phyloP scores from a whole-genome alignment of 495 filamentous ascomycete species.

The Jackrogersella minutella region DNA sequence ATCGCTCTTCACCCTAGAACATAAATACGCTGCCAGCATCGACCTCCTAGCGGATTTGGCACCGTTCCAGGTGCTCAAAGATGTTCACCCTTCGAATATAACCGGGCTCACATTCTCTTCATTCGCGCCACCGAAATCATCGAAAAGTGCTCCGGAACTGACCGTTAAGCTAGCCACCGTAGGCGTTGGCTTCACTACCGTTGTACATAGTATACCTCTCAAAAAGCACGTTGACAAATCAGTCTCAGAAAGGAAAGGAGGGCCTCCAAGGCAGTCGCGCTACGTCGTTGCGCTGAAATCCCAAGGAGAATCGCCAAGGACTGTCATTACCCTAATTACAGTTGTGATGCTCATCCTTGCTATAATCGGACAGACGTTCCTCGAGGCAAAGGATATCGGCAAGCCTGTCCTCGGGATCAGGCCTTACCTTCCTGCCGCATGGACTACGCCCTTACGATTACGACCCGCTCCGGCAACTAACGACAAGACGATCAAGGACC shows the following conservation, averaged over 20 bases:
- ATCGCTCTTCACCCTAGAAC: conserved; percentile 75
- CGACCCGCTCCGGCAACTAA: conserved; percentile 18
- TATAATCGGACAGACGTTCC: conserved; percentile 69
- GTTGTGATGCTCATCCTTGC: conserved; percentile 64
- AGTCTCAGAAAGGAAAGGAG: conserved; percentile 52
- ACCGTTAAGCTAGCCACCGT: conserved; percentile 77
- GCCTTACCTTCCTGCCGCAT: conserved; percentile 40
- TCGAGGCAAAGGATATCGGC: conserved; percentile 70
- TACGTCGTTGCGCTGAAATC: conserved; percentile 74
- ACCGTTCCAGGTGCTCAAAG: conserved; percentile 68
- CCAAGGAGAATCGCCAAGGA: conserved; percentile 54
- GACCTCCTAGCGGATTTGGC: conserved; percentile 65
- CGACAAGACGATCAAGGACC: conserved; percentile 41
- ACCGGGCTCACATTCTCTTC: conserved; percentile 83
- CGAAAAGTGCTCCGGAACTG: conserved; percentile 63
- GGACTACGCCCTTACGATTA: conserved; percentile 39
- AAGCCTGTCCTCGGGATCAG: conserved; percentile 62
- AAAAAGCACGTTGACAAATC: conserved; percentile 55
- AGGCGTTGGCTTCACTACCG: conserved; percentile 82
- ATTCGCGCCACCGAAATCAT: conserved; percentile 64
- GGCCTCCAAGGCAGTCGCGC: conserved; percentile 57
- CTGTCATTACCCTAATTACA: conserved; percentile 58
- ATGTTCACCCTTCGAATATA: conserved; percentile 85
- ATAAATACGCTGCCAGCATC: conserved; percentile 51
- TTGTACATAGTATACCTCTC: conserved; percentile 85